Base-by-base conservation (phyloP, 2,329 filamentous ascomycete genomes). In the Triangularia setosa region DNA sequence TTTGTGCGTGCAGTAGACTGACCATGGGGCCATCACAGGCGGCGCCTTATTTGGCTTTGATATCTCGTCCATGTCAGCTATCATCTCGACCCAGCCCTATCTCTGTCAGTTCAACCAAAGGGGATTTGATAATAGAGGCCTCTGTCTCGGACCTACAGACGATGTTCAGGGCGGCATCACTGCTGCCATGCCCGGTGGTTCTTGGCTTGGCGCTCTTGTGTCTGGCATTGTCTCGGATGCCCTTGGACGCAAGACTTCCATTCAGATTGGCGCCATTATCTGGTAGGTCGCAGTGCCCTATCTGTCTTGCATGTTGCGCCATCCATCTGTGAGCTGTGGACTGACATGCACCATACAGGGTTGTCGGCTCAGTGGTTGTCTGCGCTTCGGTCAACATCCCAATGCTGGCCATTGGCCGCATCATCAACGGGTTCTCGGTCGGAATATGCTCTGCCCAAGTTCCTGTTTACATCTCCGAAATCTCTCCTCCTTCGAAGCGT, bases 361-460 rank as follows among this genome's bases (percentile, higher is more conserved):
- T 82, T 2, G 67, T 84, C 62, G 82, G 83, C 3, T 84, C 80
- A 2, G 75, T 78, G 60, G 71, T 84, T 59, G 73, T 75, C 40
- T 79, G 76, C 63, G 81, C 81, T 27, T 72, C 80, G 0, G 76
- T 80, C 57, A 80, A 81, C 70, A 79, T 81, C 61, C 77, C 76
- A 33, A 83, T 83, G 89, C 80, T 92, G 23, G 84, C 89, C 57
- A 86, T 84, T 25, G 88, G 89, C 57, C 88, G 89, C 70, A 74
- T 90, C 73, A 85, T 92, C 78, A 90, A 90, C 76, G 89, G 89
- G 65, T 73, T 91, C 68, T 84, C 84, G 57, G 88, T 91, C 65
- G 90, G 89, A 68, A 90, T 91, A 73, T 88, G 85, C 74, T 90
- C 87, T 24, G 87, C 89, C 25, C 87, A 91, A 72, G 89, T 90